These are phyloP conservation scores for Nannochloropsis gaditana DNA, from an alignment of 108 stramenopile genomes.

Conservation along the genomic window DNA sequence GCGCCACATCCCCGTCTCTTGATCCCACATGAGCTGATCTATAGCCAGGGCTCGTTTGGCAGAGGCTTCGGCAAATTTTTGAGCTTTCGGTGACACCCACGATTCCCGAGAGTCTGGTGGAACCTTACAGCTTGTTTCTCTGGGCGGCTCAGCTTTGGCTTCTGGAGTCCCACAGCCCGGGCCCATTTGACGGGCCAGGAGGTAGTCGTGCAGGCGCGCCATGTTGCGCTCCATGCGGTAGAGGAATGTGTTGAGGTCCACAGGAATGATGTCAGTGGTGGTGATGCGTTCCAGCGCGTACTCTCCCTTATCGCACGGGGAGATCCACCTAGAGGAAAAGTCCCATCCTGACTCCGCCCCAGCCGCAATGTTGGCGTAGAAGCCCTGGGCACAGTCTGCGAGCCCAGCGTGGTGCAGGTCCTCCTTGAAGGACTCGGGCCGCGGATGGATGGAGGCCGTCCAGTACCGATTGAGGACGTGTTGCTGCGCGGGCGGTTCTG, in stretches of 20 bases:
- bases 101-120: neutral
- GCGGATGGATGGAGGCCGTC: constrained; percentile 19
- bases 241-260: constrained; percentile 52
- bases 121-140: no score
- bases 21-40: constrained; percentile 46
- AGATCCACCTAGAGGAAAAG: constrained; percentile 57
- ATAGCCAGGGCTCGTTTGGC: constrained; percentile 39
- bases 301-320: neutral
- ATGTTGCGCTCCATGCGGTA: constrained; percentile 34
- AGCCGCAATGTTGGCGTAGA: constrained; percentile 44
- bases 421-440: constrained; percentile 46
- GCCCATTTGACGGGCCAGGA: neutral
- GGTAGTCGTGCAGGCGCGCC: neutral
- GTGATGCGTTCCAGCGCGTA: constrained; percentile 22
- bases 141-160: neutral
- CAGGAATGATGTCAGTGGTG: constrained; percentile 47
- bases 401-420: constrained; percentile 23
- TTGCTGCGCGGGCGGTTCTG: neutral
- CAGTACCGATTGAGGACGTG: constrained; percentile 48
- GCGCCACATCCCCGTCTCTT: constrained; percentile 28
- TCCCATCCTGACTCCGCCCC: constrained; percentile 59
- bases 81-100: constrained; percentile 7
- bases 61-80: constrained; percentile 22
- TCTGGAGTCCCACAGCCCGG: neutral
- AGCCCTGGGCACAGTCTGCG: neutral